Evolutionary conservation across 2,329 filamentous ascomycete genomes (phyloP).

Genomic region (Plenodomus biglobosus): DNA sequence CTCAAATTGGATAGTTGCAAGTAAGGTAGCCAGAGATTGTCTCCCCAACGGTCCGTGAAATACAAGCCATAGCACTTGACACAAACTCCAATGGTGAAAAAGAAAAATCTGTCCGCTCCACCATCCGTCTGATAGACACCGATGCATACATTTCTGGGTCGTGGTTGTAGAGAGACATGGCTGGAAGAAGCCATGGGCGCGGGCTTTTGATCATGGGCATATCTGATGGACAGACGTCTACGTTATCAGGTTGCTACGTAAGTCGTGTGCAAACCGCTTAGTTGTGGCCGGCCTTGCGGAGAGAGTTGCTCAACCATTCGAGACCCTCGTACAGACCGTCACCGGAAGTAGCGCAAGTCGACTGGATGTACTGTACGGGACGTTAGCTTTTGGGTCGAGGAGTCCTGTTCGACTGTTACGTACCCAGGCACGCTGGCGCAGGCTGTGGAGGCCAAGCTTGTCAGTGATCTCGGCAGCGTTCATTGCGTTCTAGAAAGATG

Average conservation of each 20-base stretch:
- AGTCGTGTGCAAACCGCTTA: conserved; percentile 29
- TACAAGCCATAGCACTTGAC: conserved; percentile 39
- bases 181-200: conserved; percentile 18
- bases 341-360: conserved; percentile 96
- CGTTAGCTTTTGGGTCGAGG: conserved; percentile 21
- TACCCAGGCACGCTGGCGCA: conserved; percentile 99
- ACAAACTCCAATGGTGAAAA: conserved; percentile 44
- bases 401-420: conserved; percentile 50
- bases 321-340: conserved; percentile 99
- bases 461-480: conserved; percentile 99
- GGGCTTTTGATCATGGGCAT: conserved; percentile 27
- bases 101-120: conserved; percentile 39
- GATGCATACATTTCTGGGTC: conserved; percentile 38
- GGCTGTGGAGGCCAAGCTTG: conserved; percentile 98
- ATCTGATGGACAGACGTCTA: conserved; percentile 35
- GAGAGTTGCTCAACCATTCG: conserved; percentile 61
- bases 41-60: conserved; percentile 41
- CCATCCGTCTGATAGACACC: conserved; percentile 41
- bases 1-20: conserved; percentile 45
- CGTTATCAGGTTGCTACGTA: conserved; percentile 31
- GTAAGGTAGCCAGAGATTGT: conserved; percentile 43
- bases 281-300: conserved; percentile 57
- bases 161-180: conserved; percentile 19
- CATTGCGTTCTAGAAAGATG: conserved; percentile 85
- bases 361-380: conserved; percentile 83